phyloP scores from a whole-genome alignment of 1,139 yeast genomes.

The Sugiyamaella grinbergsii region DNA sequence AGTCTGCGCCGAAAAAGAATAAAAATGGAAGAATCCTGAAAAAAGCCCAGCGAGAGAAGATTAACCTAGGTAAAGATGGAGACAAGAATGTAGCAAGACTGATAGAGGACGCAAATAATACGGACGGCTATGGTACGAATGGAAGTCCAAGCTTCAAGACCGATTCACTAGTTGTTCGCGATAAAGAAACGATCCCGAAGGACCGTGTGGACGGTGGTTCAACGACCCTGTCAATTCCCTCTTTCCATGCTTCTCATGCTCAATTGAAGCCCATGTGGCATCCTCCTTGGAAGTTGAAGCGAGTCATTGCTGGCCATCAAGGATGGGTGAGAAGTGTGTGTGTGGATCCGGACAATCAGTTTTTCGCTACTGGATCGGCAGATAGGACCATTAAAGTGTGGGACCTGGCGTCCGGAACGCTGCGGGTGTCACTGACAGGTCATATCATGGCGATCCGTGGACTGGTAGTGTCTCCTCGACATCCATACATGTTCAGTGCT shows the following conservation, averaged over 20 bases:
- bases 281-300: constrained; percentile 68
- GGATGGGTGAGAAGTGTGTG: constrained; percentile 89
- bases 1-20: constrained; percentile 18
- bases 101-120: constrained; percentile 15
- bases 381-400: constrained; percentile 90
- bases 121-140: neutral
- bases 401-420: constrained; percentile 75
- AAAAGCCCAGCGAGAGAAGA: constrained; percentile 25
- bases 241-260: constrained; percentile 13
- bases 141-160: neutral
- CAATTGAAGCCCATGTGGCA: constrained; percentile 49
- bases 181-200: neutral
- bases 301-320: constrained; percentile 83
- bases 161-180: constrained; percentile 21
- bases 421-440: constrained; percentile 80
- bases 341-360: constrained; percentile 83
- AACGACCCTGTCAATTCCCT: neutral
- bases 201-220: neutral
- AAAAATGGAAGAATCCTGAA: constrained; percentile 14
- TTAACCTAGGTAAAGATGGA: constrained; percentile 25
- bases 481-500: constrained; percentile 87
- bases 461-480: constrained; percentile 67
- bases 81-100: constrained; percentile 7
- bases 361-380: constrained; percentile 90
- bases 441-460: constrained; percentile 90